Conservation (phyloP, 2,329 filamentous ascomycete species). For the Monosporascus cannonballus region DNA sequence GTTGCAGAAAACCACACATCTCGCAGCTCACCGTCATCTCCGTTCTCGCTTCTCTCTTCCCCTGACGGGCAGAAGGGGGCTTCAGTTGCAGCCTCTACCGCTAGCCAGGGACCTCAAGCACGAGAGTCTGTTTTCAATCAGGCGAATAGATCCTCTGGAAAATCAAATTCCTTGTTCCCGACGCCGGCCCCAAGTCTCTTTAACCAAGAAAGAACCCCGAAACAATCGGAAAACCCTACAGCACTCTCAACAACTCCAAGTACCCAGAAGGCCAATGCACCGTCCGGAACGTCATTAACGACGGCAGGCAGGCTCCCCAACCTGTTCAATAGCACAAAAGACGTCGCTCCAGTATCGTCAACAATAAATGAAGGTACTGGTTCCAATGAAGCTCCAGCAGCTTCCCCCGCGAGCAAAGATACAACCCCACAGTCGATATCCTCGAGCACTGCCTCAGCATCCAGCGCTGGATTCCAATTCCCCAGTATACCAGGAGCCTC, state of each 20-base stretch:
- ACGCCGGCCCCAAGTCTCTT: not conserved
- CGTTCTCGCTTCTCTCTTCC: not conserved
- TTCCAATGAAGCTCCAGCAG: not conserved
- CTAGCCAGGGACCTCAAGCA: not conserved
- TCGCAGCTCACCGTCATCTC: not conserved
- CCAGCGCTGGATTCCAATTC: not conserved
- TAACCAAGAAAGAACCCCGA: not conserved
- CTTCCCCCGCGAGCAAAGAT: not conserved
- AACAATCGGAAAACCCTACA: not conserved
- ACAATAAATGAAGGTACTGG: not conserved
- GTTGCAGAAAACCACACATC: not conserved
- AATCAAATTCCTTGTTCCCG: not conserved
- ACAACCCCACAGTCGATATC: not conserved
- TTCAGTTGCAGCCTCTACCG: not conserved
- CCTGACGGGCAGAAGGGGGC: not conserved
- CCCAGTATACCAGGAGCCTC: not conserved
- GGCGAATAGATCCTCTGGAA: not conserved
- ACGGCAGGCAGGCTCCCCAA: not conserved
- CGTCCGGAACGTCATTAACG: not conserved
- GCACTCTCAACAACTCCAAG: not conserved
- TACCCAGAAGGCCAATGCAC: not conserved
- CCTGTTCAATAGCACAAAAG: not conserved
- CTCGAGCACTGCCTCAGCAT: not conserved
- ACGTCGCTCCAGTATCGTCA: not conserved
- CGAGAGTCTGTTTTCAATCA: not conserved